Evolutionary conservation across 768 basidiomycete genomes (phyloP).

Genomic region (Collybiopsis confluens): DNA sequence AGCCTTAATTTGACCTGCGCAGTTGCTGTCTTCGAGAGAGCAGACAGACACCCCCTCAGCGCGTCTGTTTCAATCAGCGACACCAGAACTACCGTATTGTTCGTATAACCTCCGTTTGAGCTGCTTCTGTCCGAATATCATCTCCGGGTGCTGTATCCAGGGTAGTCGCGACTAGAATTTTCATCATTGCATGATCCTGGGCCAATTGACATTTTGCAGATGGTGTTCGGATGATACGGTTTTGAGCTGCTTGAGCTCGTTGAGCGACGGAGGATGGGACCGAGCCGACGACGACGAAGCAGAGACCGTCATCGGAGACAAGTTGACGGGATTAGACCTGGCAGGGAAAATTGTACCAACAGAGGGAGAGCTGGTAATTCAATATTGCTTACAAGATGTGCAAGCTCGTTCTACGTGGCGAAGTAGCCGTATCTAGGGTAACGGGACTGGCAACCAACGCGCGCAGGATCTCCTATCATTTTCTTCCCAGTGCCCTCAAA

Average conservation of each 20-base stretch:
- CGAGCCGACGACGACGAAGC: not conserved
- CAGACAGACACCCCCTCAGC: constrained; percentile 56
- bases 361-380: too few species aligned
- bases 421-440: too few species aligned
- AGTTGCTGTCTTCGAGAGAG: constrained; percentile 37
- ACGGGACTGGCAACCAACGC: too few species aligned
- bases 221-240: constrained; percentile 76
- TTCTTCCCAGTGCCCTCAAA: too few species aligned
- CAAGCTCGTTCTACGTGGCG: too few species aligned
- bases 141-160: constrained; percentile 33
- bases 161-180: constrained; percentile 35
- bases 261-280: not conserved
- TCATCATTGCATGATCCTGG: constrained; percentile 51
- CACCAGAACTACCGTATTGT: constrained; percentile 44
- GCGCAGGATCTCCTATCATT: too few species aligned
- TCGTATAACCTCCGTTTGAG: constrained; percentile 60
- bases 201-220: constrained; percentile 61
- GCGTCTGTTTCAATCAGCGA: constrained; percentile 56
- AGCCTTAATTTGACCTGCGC: constrained; percentile 33
- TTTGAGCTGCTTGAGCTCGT: constrained; percentile 65
- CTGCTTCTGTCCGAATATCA: constrained; percentile 65
- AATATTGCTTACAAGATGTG: too few species aligned
- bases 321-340: too few species aligned
- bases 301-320: not conserved
- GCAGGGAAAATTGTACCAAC: too few species aligned